Evolutionary conservation across 208 protist genomes (phyloP), one percentile per base, ranked within the genome.

Genomic region (Leishmania martiniquensis): DNA sequence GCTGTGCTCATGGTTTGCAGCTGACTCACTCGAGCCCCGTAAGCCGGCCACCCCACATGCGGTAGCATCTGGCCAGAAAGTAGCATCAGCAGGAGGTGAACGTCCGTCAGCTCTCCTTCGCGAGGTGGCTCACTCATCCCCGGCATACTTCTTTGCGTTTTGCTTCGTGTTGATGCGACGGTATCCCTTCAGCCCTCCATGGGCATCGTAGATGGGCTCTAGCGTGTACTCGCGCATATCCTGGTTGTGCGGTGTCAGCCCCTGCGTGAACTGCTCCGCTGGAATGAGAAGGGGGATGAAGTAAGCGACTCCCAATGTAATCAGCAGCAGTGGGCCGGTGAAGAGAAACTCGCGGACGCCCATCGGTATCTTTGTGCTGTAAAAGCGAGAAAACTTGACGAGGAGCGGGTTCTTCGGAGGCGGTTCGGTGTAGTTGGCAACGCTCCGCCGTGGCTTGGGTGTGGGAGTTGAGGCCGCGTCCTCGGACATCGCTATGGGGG

Each of bases 311-410:
- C 78, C 78, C 75, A 93, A 89, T 15, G 88, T 89, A 34, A 92
- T 87, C 12, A 93, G 42, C 13, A 94, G 63, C 29, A 95, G 70
- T 4, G 93, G 93, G 17, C 86, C 90, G 4, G 88, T 87, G 70
- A 96, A 83, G 49, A 96, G 89, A 84, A 96, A 96, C 87, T 96
- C 90, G 32, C 93, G 93, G 37, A 94, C 85, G 25, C 93, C 93
- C 81, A 94, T 88, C 12, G 93, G 93, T 71, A 95, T 96, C 44
- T 89, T 91, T 0, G 90, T 94, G 70, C 67, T 93, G 81, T 96
- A 96, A 71, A 94, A 94, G 25, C 81, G 82, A 9, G 90, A 83
- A 59, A 93, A 84, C 78, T 91, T 88, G 32, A 92, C 79, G 6
- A 96, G 76, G 72, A 87, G 87, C 1, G 81, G 80, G 45, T 96